Evolutionary conservation across 2,329 filamentous ascomycete species (phyloP), one percentile per base, ranked within the genome.

Genomic region (Lecanicillium sp.): DNA sequence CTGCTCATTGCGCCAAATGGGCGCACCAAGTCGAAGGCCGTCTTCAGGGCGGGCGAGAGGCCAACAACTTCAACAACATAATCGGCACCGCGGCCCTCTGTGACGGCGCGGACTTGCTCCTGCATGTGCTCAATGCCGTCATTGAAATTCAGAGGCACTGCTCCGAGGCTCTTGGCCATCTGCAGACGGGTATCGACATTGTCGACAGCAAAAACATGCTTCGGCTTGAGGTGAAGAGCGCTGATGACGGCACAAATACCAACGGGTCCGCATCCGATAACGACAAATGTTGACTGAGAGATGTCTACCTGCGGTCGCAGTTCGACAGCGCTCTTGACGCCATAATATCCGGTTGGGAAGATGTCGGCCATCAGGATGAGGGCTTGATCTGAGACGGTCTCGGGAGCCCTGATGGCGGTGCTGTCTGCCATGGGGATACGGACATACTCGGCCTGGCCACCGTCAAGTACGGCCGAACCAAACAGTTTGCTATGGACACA

Each of bases 301-400:
- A 67, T 52, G 20, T 62, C 53, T 5, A 60, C 52, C n/a, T 52
- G 55, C 19, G 58, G 55, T 32, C 84, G 73, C 59, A 83, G 68
- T 49, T 79, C 78, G 64, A 95, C 84, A 6, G 83, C 90, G 59
- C 89, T 93, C 49, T 77, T 75, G 4, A 87, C 87, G 6, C 87
- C 90, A 57, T 90, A 95, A 68, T 81, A 95, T 7, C 90, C 87
- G 0, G 84, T 88, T 1, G 90, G 90, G 66, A 93, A 95, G 58
- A 95, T 94, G 61, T 95, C 90, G 14, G 87, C 89, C 90, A 95
- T 95, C 21, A 95, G 75, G 6, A 94, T 81, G 41, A 94, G 73
- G 29, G 81, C 81, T 54, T 86, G 78, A 56, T 91, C 84, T 17
- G 84, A 79, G 50, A 94, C 84, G n/a, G 55, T 58, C 8, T 76